phyloP scores from a whole-genome alignment of 345 rosid genomes.

The Populus euphratica region DNA sequence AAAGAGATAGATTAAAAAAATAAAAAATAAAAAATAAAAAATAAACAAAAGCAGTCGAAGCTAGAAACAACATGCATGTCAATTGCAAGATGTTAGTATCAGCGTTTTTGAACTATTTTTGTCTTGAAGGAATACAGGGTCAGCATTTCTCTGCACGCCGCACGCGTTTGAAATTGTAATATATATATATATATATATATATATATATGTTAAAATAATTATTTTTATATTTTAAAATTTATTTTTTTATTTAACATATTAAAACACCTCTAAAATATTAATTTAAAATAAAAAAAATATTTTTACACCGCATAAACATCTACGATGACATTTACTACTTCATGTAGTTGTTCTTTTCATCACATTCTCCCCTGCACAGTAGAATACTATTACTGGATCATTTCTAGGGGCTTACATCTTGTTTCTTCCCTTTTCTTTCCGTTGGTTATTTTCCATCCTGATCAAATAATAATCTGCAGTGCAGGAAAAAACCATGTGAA shows the following conservation, averaged over 20 bases:
- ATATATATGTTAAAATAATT: too few species aligned
- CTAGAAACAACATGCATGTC: neutral
- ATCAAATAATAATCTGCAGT: neutral
- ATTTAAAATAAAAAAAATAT: too few species aligned
- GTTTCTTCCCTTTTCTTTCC: neutral
- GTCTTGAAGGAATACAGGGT: neutral
- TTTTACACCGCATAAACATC: neutral
- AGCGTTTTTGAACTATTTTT: neutral
- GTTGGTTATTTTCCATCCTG: neutral
- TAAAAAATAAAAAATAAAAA: too few species aligned
- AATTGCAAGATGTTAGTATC: neutral
- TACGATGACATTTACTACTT: neutral
- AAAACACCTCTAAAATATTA: too few species aligned
- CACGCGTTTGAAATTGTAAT: too few species aligned
- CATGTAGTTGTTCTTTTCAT: too few species aligned
- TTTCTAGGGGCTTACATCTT: neutral
- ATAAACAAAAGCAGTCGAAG: neutral
- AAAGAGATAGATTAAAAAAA: too few species aligned
- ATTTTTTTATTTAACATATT: too few species aligned
- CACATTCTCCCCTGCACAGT: too few species aligned
- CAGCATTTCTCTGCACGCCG: neutral
- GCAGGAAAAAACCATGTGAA: neutral
- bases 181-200: too few species aligned
- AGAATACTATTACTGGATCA: neutral
- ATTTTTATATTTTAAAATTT: too few species aligned